Evolutionary conservation across 495 filamentous ascomycete genomes (phyloP).

Genomic region (Daldinia concentrica): DNA sequence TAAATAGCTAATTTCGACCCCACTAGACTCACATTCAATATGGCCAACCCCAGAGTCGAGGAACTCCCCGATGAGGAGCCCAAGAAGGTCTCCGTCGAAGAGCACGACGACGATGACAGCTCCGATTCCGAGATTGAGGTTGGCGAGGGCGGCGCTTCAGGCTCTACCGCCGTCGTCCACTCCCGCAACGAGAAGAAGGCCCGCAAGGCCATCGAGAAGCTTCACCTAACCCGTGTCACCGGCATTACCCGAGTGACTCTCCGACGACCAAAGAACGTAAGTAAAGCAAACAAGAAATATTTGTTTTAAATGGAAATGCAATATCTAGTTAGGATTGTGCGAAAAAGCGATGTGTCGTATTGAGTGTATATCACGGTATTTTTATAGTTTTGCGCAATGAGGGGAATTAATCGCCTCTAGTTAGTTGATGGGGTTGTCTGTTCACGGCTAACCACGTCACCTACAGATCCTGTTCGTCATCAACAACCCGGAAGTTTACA

Average conservation of each 20-base stretch:
- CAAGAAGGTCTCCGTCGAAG: constrained; percentile 81
- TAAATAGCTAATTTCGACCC: constrained; percentile 31
- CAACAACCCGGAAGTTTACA: constrained; percentile 99
- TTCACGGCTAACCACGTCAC: constrained; percentile 40
- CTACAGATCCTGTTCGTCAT: constrained; percentile 96
- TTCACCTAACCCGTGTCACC: constrained; percentile 93
- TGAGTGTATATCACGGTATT: not conserved
- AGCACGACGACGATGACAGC: constrained; percentile 74
- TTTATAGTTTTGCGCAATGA: not conserved
- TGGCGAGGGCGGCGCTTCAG: constrained; percentile 77
- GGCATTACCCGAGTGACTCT: constrained; percentile 98
- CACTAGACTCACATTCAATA: constrained; percentile 59
- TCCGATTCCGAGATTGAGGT: constrained; percentile 79
- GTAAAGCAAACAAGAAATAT: constrained; percentile 46
- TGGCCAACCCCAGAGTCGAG: constrained; percentile 98
- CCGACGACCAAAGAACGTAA: constrained; percentile 96
- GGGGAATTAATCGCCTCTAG: not conserved
- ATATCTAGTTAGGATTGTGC: constrained; percentile 1
- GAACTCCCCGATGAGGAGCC: constrained; percentile 92
- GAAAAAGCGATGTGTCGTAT: not conserved
- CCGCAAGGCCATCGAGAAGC: constrained; percentile 96
- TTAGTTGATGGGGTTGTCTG: not conserved
- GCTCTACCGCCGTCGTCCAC: constrained; percentile 88
- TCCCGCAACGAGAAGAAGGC: constrained; percentile 99
- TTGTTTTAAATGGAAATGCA: not conserved